Percentiles rank a stretch among this genome's conserved stretches.
Conservation (phyloP, 306 rosid species). For the Geum urbanum region DNA sequence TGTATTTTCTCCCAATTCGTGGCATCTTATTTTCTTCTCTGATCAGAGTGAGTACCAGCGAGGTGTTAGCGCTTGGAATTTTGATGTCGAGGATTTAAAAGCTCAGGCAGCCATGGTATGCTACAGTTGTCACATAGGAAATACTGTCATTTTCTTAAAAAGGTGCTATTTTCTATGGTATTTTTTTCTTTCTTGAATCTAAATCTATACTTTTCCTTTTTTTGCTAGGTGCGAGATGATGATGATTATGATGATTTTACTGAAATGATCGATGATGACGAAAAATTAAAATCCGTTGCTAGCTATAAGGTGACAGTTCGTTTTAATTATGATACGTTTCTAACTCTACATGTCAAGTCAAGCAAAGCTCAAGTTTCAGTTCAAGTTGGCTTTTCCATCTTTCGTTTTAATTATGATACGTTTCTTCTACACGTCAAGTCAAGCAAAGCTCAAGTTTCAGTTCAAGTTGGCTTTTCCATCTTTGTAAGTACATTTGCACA, state of each 20-base stretch:
- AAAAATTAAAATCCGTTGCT: constrained; percentile 32
- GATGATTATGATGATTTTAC: constrained; percentile 57
- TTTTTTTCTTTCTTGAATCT: constrained; percentile 13
- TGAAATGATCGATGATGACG: constrained; percentile 72
- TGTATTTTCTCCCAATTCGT: background rate
- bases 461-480: background rate
- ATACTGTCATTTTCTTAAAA: background rate
- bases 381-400: background rate
- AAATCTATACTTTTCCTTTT: constrained; percentile 17
- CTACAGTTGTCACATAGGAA: background rate
- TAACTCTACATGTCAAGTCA: background rate
- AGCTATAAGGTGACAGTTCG: constrained; percentile 32
- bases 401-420: background rate
- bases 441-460: constrained; percentile 7
- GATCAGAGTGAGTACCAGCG: constrained; percentile 93
- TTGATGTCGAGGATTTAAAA: constrained; percentile 86
- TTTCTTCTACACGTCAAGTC: background rate
- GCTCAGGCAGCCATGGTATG: constrained; percentile 95
- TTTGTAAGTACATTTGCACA: background rate
- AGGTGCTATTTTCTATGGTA: background rate
- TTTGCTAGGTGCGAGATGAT: constrained; percentile 58
- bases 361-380: constrained; percentile 8
- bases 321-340: background rate
- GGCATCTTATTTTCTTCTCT: constrained; percentile 5
- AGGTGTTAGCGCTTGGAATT: constrained; percentile 99